A percentile compares a stretch with the other conserved stretches of the same genome.
Evolutionary conservation across 1,284 basidiomycete genomes (phyloP).

Genomic region (Ceratobasidium sp.): DNA sequence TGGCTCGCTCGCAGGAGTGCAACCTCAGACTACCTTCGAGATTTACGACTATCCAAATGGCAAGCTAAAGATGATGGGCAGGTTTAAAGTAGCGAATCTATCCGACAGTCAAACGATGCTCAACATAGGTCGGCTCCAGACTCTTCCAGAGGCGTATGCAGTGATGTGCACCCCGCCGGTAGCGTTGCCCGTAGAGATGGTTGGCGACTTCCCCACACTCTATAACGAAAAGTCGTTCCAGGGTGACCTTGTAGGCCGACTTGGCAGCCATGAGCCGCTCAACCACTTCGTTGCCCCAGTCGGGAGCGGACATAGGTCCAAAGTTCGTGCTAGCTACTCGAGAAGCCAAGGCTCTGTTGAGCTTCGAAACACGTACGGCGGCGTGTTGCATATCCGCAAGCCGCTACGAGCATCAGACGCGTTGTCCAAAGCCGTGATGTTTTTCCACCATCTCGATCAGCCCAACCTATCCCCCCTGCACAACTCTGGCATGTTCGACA

Average conservation of each 20-base stretch:
- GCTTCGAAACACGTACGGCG: not conserved
- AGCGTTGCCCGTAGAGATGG: slow-evolving; percentile 10
- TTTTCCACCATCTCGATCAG: slow-evolving; percentile 38
- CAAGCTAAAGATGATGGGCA: not conserved
- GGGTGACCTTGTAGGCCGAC: not conserved
- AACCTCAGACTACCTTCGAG: slow-evolving; percentile 2
- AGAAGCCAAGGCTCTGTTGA: not conserved
- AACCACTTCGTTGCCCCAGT: slow-evolving; percentile 10
- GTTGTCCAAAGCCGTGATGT: slow-evolving; percentile 28
- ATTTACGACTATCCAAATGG: slow-evolving; percentile 36
- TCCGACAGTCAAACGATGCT: slow-evolving; percentile 10
- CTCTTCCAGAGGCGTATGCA: slow-evolving; percentile 26
- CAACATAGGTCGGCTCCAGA: not conserved
- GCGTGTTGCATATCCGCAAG: not conserved
- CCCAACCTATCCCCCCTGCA: not conserved
- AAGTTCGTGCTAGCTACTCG: slow-evolving; percentile 3
- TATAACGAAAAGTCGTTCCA: slow-evolving; percentile 24
- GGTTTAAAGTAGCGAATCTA: not conserved
- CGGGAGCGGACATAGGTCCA: not conserved
- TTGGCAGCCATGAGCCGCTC: slow-evolving; percentile 13
- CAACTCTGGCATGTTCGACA: not conserved
- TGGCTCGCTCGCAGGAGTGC: slow-evolving; percentile 25
- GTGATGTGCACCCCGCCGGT: slow-evolving; percentile 32
- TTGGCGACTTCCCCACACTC: not conserved
- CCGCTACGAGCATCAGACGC: slow-evolving; percentile 2